Evolutionary conservation across 257 asterid genomes (phyloP).

Genomic region (Solanum clarkiae): DNA sequence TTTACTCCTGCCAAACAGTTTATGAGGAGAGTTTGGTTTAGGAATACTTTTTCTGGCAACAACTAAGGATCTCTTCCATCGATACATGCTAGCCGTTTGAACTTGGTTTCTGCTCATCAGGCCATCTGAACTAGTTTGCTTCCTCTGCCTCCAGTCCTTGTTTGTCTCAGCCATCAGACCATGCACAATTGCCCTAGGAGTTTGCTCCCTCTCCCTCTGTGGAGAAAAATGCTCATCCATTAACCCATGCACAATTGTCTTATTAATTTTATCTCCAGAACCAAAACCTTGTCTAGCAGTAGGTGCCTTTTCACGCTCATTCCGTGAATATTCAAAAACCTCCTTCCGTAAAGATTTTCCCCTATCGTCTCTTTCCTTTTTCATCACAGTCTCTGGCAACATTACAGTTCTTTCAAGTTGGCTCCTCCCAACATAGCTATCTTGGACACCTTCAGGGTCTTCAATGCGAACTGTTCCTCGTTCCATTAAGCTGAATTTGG

Average conservation of each 20-base stretch:
- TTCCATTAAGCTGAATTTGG: not conserved
- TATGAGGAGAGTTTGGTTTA: not conserved
- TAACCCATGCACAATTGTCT: slow-evolving; percentile 34
- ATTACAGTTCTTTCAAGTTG: not conserved
- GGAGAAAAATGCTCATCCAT: slow-evolving; percentile 38
- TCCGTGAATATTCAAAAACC: slow-evolving; percentile 6
- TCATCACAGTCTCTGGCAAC: not conserved
- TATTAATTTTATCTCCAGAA: not conserved
- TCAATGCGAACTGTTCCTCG: not conserved
- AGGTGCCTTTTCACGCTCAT: slow-evolving; percentile 11
- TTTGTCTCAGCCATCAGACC: slow-evolving; percentile 36
- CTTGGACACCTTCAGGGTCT: slow-evolving; percentile 1
- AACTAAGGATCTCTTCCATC: slow-evolving; percentile 9
- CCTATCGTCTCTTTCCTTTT: not conserved
- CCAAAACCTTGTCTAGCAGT: slow-evolving; percentile 1
- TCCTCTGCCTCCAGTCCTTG: slow-evolving; percentile 39
- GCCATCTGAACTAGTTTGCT: slow-evolving; percentile 14
- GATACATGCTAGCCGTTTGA: slow-evolving; percentile 1
- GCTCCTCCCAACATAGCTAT: not conserved
- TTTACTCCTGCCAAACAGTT: not conserved
- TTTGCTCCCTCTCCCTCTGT: slow-evolving; percentile 22
- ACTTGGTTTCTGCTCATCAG: not conserved
- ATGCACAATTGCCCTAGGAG: slow-evolving; percentile 17
- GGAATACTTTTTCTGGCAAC: slow-evolving; percentile 17
- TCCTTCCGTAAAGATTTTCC: not conserved